Percentiles rank a stretch among this genome's conserved stretches.
Evolutionary conservation across 805 yeast genomes (phyloP).

Genomic region (Candida peoriensis): DNA sequence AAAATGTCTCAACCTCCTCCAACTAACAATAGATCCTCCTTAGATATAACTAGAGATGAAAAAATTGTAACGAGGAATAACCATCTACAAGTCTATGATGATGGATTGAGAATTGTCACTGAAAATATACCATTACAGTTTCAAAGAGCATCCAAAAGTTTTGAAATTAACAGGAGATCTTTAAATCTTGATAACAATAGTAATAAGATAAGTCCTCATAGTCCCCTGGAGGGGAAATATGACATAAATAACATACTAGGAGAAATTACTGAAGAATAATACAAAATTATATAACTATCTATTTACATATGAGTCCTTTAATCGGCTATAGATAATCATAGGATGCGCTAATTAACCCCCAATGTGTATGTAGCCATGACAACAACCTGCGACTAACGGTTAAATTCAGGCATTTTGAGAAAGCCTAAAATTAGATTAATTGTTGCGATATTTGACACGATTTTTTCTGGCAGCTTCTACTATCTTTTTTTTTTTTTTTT

Average conservation of each 20-base stretch:
- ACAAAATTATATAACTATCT: background rate
- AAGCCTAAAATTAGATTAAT: no score
- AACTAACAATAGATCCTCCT: constrained; percentile 22
- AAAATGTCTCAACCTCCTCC: constrained; percentile 42
- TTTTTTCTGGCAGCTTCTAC: no score
- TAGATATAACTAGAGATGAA: constrained; percentile 16
- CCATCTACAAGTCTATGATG: background rate
- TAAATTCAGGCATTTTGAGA: no score
- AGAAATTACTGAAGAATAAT: constrained; percentile 19
- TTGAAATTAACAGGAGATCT: constrained; percentile 25
- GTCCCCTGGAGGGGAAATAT: background rate
- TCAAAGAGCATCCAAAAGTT: constrained; percentile 22
- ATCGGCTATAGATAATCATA: no score
- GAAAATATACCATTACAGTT: constrained; percentile 6
- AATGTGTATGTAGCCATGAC: no score
- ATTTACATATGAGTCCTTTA: no score
- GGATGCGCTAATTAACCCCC: no score
- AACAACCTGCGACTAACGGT: no score
- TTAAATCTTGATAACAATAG: background rate
- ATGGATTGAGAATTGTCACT: constrained; percentile 1
- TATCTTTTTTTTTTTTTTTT: no score
- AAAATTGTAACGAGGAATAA: constrained; percentile 7
- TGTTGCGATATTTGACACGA: no score
- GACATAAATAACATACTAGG: constrained; percentile 11
- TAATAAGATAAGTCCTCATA: background rate